Evolutionary conservation across 2,329 filamentous ascomycete species (phyloP).

Genomic region (Apiospora hydei): DNA sequence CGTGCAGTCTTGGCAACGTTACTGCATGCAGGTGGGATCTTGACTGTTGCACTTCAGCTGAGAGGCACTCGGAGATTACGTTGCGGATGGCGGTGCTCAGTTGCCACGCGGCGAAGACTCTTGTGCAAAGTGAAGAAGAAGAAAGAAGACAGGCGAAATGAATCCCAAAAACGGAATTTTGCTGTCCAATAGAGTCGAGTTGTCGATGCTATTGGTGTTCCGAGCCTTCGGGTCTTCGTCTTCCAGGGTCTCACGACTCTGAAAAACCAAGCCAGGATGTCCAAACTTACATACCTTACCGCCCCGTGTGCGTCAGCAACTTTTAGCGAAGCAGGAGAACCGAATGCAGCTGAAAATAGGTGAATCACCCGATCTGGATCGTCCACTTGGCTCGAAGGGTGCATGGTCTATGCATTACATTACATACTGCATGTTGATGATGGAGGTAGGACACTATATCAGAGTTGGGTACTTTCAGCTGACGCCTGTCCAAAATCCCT

Average conservation of each 20-base stretch:
- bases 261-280: background rate
- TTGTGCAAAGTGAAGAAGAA: background rate
- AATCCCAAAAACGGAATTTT: background rate
- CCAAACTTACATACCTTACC: background rate
- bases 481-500: background rate
- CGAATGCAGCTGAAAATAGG: background rate
- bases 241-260: background rate
- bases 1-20: slow-evolving; percentile 16
- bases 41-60: slow-evolving; percentile 1
- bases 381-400: background rate
- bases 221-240: background rate
- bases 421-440: background rate
- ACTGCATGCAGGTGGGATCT: slow-evolving; percentile 2
- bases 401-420: background rate
- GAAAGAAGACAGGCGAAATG: background rate
- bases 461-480: background rate
- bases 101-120: background rate
- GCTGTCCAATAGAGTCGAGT: background rate
- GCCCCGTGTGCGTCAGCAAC: background rate
- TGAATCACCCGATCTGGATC: background rate
- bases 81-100: background rate
- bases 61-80: slow-evolving; percentile 1
- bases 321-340: background rate
- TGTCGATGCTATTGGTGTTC: background rate
- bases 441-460: background rate